These are phyloP conservation scores for Brassica hybrid DNA, from an alignment of 441 rosid genomes.

Conservation along the genomic window DNA sequence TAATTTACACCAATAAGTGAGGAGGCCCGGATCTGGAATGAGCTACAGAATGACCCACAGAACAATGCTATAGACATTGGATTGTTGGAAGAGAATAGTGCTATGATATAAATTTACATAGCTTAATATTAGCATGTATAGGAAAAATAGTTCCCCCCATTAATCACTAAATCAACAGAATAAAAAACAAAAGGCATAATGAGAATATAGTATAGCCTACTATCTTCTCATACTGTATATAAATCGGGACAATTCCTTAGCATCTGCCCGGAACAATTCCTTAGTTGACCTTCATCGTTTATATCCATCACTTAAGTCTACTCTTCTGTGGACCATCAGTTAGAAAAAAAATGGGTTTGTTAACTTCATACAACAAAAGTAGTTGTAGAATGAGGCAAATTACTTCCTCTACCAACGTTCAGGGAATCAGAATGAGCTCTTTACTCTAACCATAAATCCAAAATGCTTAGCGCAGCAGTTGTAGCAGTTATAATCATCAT, in stretches of 20 bases:
- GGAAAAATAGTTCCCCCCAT: background rate
- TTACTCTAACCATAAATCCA: background rate
- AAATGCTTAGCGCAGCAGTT: background rate
- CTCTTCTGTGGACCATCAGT: background rate
- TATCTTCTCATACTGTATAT: too few species aligned
- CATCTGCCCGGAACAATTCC: background rate
- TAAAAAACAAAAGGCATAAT: too few species aligned
- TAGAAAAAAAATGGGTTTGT: background rate
- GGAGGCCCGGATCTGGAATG: too few species aligned
- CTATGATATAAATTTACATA: too few species aligned
- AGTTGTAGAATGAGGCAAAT: background rate
- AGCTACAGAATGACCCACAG: too few species aligned
- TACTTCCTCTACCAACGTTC: background rate
- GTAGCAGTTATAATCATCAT: too few species aligned
- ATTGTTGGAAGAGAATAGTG: too few species aligned
- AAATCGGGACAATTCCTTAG: too few species aligned
- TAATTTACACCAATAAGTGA: too few species aligned
- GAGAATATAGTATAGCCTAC: background rate
- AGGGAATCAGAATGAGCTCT: background rate
- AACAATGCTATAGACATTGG: too few species aligned
- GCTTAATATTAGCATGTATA: too few species aligned
- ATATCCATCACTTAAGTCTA: background rate
- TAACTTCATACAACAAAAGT: background rate
- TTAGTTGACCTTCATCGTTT: background rate
- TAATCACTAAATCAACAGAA: background rate